Conservation (phyloP, 257 asterid genomes). For the Eustoma russellianum region DNA sequence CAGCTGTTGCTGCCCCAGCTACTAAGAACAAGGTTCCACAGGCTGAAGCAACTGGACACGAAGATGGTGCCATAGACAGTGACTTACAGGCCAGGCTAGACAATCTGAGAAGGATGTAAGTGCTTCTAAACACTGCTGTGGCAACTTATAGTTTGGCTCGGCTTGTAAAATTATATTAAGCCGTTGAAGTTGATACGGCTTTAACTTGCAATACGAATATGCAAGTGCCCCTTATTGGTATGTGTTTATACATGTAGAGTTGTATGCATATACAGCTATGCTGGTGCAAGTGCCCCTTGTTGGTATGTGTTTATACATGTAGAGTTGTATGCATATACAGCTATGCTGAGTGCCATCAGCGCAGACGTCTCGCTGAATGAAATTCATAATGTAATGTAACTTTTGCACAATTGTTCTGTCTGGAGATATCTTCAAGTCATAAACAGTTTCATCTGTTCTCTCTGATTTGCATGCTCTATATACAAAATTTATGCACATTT, state of each 20-base stretch:
- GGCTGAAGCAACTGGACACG: slow-evolving; percentile 76
- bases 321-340: not conserved
- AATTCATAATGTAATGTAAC: too few relatives aligned
- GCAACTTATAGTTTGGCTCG: slow-evolving; percentile 15
- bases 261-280: not conserved
- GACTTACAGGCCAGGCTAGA: slow-evolving; percentile 99
- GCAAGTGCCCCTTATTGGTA: too few relatives aligned
- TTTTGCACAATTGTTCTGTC: too few relatives aligned
- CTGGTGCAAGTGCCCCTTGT: not conserved
- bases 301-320: too few relatives aligned
- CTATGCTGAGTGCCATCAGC: too few relatives aligned
- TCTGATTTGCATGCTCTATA: too few relatives aligned
- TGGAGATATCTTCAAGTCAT: too few relatives aligned
- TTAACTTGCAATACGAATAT: not conserved
- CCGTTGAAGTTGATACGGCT: not conserved
- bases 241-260: not conserved
- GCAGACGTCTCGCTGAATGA: too few relatives aligned
- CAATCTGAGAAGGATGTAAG: slow-evolving; percentile 66
- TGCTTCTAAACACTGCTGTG: slow-evolving; percentile 17
- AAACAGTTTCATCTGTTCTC: too few relatives aligned
- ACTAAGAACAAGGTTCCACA: slow-evolving; percentile 73
- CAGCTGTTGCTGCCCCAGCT: slow-evolving; percentile 82
- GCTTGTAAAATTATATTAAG: slow-evolving; percentile 34
- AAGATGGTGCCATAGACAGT: slow-evolving; percentile 82
- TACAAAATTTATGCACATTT: too few relatives aligned